Percentiles rank a stretch among this genome's conserved stretches.
Conservation (phyloP, 441 rosid genomes). For the Erysimum cheiri region DNA sequence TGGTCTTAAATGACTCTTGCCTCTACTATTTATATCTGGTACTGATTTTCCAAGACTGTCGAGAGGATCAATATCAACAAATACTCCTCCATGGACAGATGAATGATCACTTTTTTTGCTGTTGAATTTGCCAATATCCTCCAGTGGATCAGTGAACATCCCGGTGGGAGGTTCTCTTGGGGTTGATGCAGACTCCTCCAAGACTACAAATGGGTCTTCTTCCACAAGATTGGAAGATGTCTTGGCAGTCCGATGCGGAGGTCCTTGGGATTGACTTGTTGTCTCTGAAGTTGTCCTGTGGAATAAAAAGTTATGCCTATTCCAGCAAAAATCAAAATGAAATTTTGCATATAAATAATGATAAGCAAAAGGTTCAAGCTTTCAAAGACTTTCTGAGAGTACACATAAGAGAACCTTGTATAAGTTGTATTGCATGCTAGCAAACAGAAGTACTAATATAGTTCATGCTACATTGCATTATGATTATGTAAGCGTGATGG, state of each 20-base stretch:
- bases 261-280: conserved; percentile 51
- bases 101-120: conserved; percentile 55
- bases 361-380: conserved; percentile 11
- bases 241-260: conserved; percentile 51
- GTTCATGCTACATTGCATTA: neutral
- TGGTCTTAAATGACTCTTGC: conserved; percentile 54
- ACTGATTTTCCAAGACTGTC: conserved; percentile 64
- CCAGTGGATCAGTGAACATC: conserved; percentile 56
- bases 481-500: neutral
- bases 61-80: conserved; percentile 72
- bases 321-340: neutral
- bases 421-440: neutral
- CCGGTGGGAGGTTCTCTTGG: conserved; percentile 55
- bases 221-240: conserved; percentile 55
- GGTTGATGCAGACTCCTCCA: conserved; percentile 59
- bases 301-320: conserved; percentile 9
- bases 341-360: conserved; percentile 21
- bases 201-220: conserved; percentile 68
- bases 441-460: conserved; percentile 8
- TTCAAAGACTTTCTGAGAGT: neutral
- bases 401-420: neutral
- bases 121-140: conserved; percentile 57
- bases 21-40: conserved; percentile 57
- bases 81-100: conserved; percentile 54
- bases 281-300: conserved; percentile 66